A percentile compares a stretch with the other conserved stretches of the same genome.
These are phyloP conservation scores for Dactylonectria estremocensis DNA, from an alignment of 2,329 filamentous ascomycete species.

Conservation along the genomic window DNA sequence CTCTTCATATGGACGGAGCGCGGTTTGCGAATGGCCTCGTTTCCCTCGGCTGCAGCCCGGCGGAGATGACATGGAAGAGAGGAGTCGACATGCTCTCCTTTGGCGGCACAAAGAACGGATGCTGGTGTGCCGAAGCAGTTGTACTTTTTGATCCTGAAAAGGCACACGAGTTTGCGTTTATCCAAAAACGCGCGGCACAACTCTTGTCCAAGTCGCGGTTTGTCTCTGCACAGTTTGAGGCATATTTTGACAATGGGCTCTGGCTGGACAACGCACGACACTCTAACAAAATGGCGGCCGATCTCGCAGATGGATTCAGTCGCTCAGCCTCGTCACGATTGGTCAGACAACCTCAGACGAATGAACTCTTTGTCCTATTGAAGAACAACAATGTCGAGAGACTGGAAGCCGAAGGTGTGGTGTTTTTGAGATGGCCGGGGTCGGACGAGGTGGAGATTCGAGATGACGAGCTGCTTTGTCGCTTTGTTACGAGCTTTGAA, in stretches of 20 bases:
- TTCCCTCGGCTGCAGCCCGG: conserved; percentile 17
- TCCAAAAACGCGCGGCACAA: conserved; percentile 16
- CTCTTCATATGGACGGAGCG: conserved; percentile 19
- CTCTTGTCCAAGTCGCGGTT: conserved; percentile 18
- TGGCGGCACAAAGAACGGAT: conserved; percentile 17
- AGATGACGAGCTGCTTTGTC: conserved; percentile 14
- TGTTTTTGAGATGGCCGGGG: conserved; percentile 2
- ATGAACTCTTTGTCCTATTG: conserved; percentile 14
- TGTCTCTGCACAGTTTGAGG: conserved; percentile 14
- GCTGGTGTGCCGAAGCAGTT: conserved; percentile 19
- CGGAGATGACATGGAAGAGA: conserved; percentile 20
- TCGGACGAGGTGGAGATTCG: neutral
- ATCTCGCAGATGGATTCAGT: neutral
- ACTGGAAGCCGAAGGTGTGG: conserved; percentile 3
- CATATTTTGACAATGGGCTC: conserved; percentile 3
- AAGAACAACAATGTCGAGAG: neutral
- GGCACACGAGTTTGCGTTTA: conserved; percentile 5
- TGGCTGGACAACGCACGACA: conserved; percentile 7
- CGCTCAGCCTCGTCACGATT: conserved; percentile 8
- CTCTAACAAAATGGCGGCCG: conserved; percentile 14
- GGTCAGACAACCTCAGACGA: conserved; percentile 1
- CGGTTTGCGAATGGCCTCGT: conserved; percentile 15
- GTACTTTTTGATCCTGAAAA: conserved; percentile 6
- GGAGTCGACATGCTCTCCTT: conserved; percentile 19
- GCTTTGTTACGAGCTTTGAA: conserved; percentile 16